A percentile compares a stretch with the other conserved stretches of the same genome.
These are phyloP conservation scores for Lachnellula subtilissima DNA, from an alignment of 2,329 filamentous ascomycete genomes.

Conservation along the genomic window DNA sequence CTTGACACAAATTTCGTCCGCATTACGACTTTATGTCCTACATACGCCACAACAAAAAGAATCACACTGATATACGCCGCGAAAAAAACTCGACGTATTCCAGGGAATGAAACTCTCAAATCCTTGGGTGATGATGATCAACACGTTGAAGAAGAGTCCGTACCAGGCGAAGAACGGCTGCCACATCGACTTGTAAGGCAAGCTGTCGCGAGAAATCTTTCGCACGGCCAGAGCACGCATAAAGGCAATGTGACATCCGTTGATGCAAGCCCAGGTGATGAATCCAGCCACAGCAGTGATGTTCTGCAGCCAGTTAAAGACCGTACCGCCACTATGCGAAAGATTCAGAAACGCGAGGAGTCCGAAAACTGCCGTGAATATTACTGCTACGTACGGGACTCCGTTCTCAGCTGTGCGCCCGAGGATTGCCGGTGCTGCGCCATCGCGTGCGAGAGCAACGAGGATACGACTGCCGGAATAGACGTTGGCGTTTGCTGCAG, in stretches of 20 bases:
- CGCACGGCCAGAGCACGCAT: slow-evolving; percentile 54
- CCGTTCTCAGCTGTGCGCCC: slow-evolving; percentile 55
- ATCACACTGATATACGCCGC: slow-evolving; percentile 61
- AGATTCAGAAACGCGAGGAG: slow-evolving; percentile 66
- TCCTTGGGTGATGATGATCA: slow-evolving; percentile 64
- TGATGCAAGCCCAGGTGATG: slow-evolving; percentile 66
- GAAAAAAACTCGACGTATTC: slow-evolving; percentile 56
- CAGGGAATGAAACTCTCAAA: slow-evolving; percentile 65
- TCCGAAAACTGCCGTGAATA: slow-evolving; percentile 51
- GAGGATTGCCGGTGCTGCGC: slow-evolving; percentile 57
- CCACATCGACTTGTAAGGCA: slow-evolving; percentile 57
- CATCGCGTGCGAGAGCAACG: slow-evolving; percentile 59
- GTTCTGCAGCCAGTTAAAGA: slow-evolving; percentile 71
- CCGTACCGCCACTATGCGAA: slow-evolving; percentile 49
- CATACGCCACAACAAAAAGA: slow-evolving; percentile 54
- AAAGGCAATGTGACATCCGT: slow-evolving; percentile 59
- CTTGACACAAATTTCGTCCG: slow-evolving; percentile 34
- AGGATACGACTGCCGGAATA: slow-evolving; percentile 68
- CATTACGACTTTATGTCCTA: slow-evolving; percentile 52
- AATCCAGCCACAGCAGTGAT: slow-evolving; percentile 65
- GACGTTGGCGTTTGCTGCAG: slow-evolving; percentile 72
- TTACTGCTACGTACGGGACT: slow-evolving; percentile 59
- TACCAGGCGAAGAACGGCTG: slow-evolving; percentile 63
- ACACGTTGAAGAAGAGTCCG: slow-evolving; percentile 58
- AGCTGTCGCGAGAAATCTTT: slow-evolving; percentile 49